A percentile compares a stretch with the other conserved stretches of the same genome.
These are phyloP conservation scores for Waltiozyma sp. DNA, from an alignment of 1,139 yeast genomes.

Conservation along the genomic window DNA sequence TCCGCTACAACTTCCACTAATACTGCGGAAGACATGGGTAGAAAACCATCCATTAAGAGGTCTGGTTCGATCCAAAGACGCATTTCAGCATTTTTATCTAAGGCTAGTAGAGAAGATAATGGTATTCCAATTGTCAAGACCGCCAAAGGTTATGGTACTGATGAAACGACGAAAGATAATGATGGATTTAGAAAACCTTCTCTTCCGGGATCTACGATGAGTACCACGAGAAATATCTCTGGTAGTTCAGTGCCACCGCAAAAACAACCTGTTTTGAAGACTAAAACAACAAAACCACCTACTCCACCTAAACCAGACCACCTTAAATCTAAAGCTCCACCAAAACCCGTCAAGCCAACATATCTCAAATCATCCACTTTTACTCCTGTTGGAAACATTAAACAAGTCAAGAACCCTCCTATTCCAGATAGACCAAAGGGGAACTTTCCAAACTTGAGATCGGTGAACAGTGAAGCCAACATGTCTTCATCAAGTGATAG, in stretches of 20 bases:
- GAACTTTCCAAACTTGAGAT: not conserved
- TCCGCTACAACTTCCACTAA: too few relatives aligned
- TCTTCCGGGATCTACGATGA: conserved; percentile 7
- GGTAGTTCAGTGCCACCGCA: conserved; percentile 6
- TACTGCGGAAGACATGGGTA: conserved; percentile 14
- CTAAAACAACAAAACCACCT: conserved; percentile 7
- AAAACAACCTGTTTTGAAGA: too few relatives aligned
- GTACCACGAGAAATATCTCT: conserved; percentile 4
- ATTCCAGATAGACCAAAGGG: not conserved
- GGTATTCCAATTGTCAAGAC: conserved; percentile 43
- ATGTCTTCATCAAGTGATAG: not conserved
- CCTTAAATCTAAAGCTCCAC: conserved; percentile 24
- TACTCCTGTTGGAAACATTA: too few relatives aligned
- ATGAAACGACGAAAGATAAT: conserved; percentile 6
- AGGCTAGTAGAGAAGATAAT: conserved; percentile 20
- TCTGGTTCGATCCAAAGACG: conserved; percentile 51
- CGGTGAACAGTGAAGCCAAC: not conserved
- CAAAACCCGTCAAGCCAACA: not conserved
- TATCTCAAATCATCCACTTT: not conserved
- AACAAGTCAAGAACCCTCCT: not conserved
- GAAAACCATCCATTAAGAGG: conserved; percentile 16
- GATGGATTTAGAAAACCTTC: conserved; percentile 19
- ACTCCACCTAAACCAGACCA: conserved; percentile 54
- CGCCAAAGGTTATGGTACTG: conserved; percentile 65
- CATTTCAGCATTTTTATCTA: conserved; percentile 47